A percentile compares a stretch with the other conserved stretches of the same genome.
These are phyloP conservation scores for Aspergillus vadensis DNA, from an alignment of 2,329 filamentous ascomycete genomes.

Conservation along the genomic window DNA sequence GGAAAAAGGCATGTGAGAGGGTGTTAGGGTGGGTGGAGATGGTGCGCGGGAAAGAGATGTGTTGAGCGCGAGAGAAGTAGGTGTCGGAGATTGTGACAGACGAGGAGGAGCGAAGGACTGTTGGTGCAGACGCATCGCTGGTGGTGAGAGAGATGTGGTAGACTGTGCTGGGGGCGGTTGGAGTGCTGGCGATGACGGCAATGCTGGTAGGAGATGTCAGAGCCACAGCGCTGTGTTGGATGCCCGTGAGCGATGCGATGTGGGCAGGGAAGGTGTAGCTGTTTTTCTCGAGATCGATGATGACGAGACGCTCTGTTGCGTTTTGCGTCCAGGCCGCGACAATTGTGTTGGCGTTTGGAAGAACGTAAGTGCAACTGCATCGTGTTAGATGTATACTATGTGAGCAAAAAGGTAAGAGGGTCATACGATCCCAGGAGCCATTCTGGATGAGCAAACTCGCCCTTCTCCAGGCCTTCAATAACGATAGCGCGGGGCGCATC, in stretches of 20 bases:
- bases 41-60: conserved; percentile 6
- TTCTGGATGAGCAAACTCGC: conserved; percentile 35
- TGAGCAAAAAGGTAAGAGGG: too few relatives aligned
- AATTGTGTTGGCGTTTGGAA: conserved; percentile 23
- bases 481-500: conserved; percentile 33
- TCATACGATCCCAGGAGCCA: conserved; percentile 30
- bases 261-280: conserved; percentile 18
- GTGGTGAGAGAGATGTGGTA: conserved; percentile 13
- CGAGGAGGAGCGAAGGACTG: not conserved
- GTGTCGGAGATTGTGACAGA: not conserved
- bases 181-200: conserved; percentile 24
- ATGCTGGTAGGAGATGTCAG: conserved; percentile 23
- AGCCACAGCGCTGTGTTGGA: conserved; percentile 17
- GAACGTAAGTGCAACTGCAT: conserved; percentile 23
- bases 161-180: conserved; percentile 23
- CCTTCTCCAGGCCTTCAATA: conserved; percentile 45
- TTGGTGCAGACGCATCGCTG: not conserved
- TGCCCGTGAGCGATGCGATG: conserved; percentile 1
- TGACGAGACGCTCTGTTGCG: conserved; percentile 23
- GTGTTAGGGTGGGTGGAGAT: not conserved
- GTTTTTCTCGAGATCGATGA: conserved; percentile 20
- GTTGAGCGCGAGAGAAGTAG: not conserved
- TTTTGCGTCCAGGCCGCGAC: conserved; percentile 23
- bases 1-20: conserved; percentile 38
- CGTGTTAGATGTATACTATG: not conserved